Conservation (phyloP, 331 rosid genomes). For the Dryas integrifolia region DNA sequence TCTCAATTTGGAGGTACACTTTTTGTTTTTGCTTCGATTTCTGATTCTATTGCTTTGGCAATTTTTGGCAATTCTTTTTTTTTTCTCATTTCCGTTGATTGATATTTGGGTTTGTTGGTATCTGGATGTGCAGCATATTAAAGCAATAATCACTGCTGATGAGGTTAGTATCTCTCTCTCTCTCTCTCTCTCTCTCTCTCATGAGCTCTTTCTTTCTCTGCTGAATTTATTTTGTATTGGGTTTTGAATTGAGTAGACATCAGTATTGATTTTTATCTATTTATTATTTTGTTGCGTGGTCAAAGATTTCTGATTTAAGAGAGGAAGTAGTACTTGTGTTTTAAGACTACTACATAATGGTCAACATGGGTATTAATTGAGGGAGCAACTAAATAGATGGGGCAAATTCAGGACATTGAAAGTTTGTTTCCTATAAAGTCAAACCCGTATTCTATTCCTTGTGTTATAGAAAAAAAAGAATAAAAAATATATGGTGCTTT, state of each 20-base stretch:
- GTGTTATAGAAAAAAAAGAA: not conserved
- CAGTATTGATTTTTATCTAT: not conserved
- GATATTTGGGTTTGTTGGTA: constrained; percentile 11
- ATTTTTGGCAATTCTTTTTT: not conserved
- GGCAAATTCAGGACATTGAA: not conserved
- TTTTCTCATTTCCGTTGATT: not conserved
- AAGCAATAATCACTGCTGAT: constrained; percentile 92
- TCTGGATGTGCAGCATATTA: constrained; percentile 71
- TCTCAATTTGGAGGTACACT: constrained; percentile 79
- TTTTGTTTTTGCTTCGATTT: not conserved
- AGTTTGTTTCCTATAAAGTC: not conserved
- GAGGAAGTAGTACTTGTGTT: not conserved
- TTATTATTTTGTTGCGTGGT: not conserved
- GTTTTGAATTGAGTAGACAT: not conserved
- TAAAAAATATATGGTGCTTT: not conserved
- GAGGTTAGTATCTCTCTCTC: constrained; percentile 56
- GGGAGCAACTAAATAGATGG: not conserved
- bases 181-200: not conserved
- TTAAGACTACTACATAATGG: not conserved
- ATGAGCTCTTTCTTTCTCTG: not conserved
- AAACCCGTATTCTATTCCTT: not conserved
- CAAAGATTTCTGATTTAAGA: not conserved
- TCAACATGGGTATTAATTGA: not conserved
- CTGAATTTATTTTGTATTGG: not conserved
- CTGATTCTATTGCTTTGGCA: not conserved